A percentile compares a stretch with the other conserved stretches of the same genome.
Conservation (phyloP, 768 basidiomycete species). For the Hygrocybe coccinea region DNA sequence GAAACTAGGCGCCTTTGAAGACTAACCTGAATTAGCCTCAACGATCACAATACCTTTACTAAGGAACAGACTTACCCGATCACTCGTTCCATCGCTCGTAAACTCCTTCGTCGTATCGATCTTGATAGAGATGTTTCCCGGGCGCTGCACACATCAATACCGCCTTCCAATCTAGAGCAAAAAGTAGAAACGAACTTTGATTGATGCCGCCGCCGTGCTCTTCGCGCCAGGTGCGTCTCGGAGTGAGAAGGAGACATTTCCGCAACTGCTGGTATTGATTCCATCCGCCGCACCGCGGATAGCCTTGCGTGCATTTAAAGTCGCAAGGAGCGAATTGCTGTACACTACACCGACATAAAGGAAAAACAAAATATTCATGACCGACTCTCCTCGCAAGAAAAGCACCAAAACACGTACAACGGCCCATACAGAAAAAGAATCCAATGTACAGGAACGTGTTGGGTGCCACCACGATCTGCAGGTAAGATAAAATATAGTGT, state of each 20-base stretch:
- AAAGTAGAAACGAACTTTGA: background rate
- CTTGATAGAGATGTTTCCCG: constrained; percentile 49
- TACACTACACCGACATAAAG: constrained; percentile 33
- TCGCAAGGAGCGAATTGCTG: constrained; percentile 49
- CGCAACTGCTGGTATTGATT: constrained; percentile 26
- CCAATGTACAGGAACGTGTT: constrained; percentile 43
- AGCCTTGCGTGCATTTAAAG: constrained; percentile 43
- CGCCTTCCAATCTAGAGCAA: background rate
- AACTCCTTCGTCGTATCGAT: constrained; percentile 52
- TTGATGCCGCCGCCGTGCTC: background rate
- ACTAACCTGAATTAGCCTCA: background rate
- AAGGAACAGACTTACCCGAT: background rate
- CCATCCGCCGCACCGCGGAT: constrained; percentile 33
- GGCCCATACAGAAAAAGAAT: constrained; percentile 52
- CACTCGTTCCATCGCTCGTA: constrained; percentile 30
- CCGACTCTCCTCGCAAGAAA: background rate
- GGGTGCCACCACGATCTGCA: constrained; percentile 34
- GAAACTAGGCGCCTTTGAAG: constrained; percentile 5
- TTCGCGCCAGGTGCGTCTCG: constrained; percentile 5
- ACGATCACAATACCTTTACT: background rate
- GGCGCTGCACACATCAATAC: constrained; percentile 14
- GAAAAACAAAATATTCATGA: background rate
- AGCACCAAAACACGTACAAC: constrained; percentile 33
- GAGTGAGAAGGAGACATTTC: constrained; percentile 15
- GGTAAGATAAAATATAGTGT: background rate